These are phyloP conservation scores for Pleurotus eryngii DNA, from an alignment of 768 basidiomycete genomes.

Conservation along the genomic window DNA sequence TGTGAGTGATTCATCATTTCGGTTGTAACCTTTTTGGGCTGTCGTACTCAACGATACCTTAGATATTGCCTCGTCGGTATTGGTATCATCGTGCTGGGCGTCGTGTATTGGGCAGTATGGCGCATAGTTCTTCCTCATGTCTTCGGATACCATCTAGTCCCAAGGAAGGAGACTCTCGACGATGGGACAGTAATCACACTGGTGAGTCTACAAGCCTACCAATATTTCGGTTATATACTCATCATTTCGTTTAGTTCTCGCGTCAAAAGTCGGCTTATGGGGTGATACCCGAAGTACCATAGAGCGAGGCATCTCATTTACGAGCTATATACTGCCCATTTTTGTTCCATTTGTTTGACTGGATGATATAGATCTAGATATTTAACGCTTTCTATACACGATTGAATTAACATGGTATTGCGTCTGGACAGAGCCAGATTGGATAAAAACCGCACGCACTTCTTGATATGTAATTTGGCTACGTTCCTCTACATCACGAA, in stretches of 20 bases:
- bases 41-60: no score
- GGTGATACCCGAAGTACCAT: no score
- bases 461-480: no score
- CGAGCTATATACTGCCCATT: no score
- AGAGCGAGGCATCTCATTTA: no score
- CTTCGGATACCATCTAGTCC: conserved; percentile 45
- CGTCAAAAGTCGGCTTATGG: not conserved
- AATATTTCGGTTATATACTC: not conserved
- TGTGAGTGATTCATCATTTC: conserved; percentile 23
- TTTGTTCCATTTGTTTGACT: no score
- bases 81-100: conserved; percentile 40
- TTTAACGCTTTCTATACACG: no score
- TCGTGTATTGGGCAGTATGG: conserved; percentile 56
- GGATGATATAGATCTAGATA: no score
- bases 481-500: no score
- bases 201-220: conserved; percentile 30
- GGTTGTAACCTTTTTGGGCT: not conserved
- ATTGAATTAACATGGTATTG: no score
- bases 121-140: conserved; percentile 44
- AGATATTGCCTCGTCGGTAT: conserved; percentile 57
- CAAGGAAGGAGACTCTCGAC: conserved; percentile 42
- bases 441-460: no score
- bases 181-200: conserved; percentile 55
- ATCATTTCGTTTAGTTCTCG: not conserved
- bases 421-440: no score